These are phyloP conservation scores for Neurospora sp. DNA, from an alignment of 495 filamentous ascomycete species.

Conservation along the genomic window DNA sequence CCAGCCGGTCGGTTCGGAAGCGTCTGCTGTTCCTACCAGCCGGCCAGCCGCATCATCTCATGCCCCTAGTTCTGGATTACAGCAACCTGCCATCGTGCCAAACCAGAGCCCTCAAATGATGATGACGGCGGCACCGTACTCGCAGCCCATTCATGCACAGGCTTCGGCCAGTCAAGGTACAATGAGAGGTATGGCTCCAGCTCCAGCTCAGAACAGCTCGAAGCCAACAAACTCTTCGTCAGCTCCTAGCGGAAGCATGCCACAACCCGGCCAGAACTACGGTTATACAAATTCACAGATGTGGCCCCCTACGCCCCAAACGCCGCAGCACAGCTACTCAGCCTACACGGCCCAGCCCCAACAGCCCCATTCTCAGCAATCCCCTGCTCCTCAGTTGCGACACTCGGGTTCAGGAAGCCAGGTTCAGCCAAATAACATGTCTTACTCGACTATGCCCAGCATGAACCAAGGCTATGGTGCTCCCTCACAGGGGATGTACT, in stretches of 20 bases:
- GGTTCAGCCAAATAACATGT: constrained; percentile 45
- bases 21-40: constrained; percentile 31
- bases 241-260: constrained; percentile 26
- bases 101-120: constrained; percentile 49
- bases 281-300: constrained; percentile 44
- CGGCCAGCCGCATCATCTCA: constrained; percentile 41
- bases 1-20: constrained; percentile 38
- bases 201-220: constrained; percentile 37
- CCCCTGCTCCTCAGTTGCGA: constrained; percentile 51
- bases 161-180: constrained; percentile 40
- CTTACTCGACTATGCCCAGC: constrained; percentile 50
- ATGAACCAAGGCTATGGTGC: constrained; percentile 45
- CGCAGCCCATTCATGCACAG: constrained; percentile 42
- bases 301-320: constrained; percentile 39
- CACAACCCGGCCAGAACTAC: constrained; percentile 33
- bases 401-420: constrained; percentile 50
- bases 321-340: constrained; percentile 35
- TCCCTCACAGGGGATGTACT: constrained; percentile 46
- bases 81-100: constrained; percentile 32
- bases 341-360: constrained; percentile 43
- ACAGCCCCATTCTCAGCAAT: constrained; percentile 47
- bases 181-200: constrained; percentile 42
- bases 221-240: constrained; percentile 27
- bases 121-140: constrained; percentile 42
- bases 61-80: constrained; percentile 30